These are phyloP conservation scores for Dactylellina parvicollis DNA, from an alignment of 2,329 filamentous ascomycete genomes.

Conservation along the genomic window DNA sequence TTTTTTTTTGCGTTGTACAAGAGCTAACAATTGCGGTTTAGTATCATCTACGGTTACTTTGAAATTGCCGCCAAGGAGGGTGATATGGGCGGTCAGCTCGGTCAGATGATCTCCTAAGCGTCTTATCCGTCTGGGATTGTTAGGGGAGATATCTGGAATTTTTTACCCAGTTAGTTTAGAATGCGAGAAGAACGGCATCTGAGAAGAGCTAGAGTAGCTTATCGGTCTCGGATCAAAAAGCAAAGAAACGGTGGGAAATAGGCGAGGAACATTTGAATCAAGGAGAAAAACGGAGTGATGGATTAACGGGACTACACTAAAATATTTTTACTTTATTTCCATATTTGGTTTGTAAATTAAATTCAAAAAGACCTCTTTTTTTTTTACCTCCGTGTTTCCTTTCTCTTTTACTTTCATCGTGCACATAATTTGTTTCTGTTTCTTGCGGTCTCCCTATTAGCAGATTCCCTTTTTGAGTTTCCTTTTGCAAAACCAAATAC, in stretches of 20 bases:
- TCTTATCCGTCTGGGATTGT: not conserved
- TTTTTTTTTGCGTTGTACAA: constrained; percentile 58
- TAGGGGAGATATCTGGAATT: constrained; percentile 2
- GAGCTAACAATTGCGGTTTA: constrained; percentile 62
- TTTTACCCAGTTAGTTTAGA: constrained; percentile 6
- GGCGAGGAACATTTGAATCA: not conserved
- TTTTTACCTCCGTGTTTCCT: constrained; percentile 14
- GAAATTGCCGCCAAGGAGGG: constrained; percentile 99
- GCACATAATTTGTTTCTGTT: constrained; percentile 46
- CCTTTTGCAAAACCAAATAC: constrained; percentile 3
- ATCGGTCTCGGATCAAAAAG: not conserved
- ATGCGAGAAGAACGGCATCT: not conserved
- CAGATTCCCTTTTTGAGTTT: not conserved
- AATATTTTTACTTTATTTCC: constrained; percentile 31
- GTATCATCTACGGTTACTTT: constrained; percentile 99
- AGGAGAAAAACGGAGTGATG: constrained; percentile 12
- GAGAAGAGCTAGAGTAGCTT: not conserved
- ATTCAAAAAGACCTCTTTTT: constrained; percentile 42
- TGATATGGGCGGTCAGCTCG: constrained; percentile 77
- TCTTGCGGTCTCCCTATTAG: not conserved
- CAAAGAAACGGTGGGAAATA: not conserved
- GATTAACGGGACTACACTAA: constrained; percentile 23
- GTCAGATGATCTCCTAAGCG: constrained; percentile 57
- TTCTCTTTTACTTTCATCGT: constrained; percentile 21
- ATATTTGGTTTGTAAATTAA: constrained; percentile 53